Base-by-base conservation (phyloP, 176 grass and related monocot genomes). In the Juncus effusus region DNA sequence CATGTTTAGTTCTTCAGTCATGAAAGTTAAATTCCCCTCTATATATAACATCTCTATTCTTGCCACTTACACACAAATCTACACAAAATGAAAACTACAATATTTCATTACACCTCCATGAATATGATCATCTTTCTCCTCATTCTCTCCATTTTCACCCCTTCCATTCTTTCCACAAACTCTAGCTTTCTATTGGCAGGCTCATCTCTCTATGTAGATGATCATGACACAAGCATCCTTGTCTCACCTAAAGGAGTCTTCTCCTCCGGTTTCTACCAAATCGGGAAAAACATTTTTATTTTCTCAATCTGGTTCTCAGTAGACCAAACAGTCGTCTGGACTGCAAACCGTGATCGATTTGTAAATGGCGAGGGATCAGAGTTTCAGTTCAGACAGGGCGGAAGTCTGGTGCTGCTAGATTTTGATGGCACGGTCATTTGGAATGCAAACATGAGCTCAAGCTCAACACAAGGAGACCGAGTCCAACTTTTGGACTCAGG, bases 321-420 rank as follows among this genome's bases (percentile, higher is more conserved):
- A 0, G 42, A 10, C 3, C 63, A 74, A n/a, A 83, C 79, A 1
- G n/a, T 80, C 7, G 44, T 76, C 6, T 85, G 90, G 85, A 79
- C 76, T 16, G 85, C 85, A 28, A 95, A 89, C 65, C 80, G 82
- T n/a, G 76, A 70, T n/a, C 15, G 49, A 1, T 74, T 59, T 0
- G 83, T 89, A 51, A 95, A 95, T 39, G 86, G 90, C 11, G 56
- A 16, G 44, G 90, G 82, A 55, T 89, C 90, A n/a, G 62, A 54
- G 39, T 53, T 86, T 13, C 55, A 9, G 2, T 57, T 95, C 49
- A 51, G 52, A n/a, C 59, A 40, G 38, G 50, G 73, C 8, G 85
- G 90, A 16, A 80, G 78, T 53, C 14, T 95, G 55, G 74, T 76
- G 9, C 73, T 95, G 15, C 73, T 65, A 3, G 90, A 84, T 68